Percentiles rank a stretch among this genome's conserved stretches.
Evolutionary conservation across 1,284 basidiomycete genomes (phyloP).

Genomic region (Wolfiporia cocos): DNA sequence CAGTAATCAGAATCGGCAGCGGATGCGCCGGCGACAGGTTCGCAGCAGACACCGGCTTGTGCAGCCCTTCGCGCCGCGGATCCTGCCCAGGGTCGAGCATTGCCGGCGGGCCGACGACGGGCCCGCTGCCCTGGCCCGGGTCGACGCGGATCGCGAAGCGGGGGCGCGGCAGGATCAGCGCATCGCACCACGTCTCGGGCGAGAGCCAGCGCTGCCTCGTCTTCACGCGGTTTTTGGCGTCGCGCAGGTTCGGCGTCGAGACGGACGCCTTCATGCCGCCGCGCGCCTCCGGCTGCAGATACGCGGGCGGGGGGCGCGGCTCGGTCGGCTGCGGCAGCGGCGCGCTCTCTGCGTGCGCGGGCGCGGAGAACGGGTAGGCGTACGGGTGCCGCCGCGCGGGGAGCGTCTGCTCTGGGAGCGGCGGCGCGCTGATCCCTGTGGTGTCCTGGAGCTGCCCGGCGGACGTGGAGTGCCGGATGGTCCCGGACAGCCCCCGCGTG

Average conservation of each 20-base stretch:
- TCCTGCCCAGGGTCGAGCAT: too few species aligned
- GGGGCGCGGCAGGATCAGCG: conserved; percentile 66
- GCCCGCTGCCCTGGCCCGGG: conserved; percentile 20
- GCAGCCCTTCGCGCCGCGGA: neutral
- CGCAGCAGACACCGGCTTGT: neutral
- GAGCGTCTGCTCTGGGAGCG: neutral
- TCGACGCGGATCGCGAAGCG: conserved; percentile 44
- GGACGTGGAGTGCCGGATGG: conserved; percentile 15
- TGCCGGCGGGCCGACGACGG: conserved; percentile 44
- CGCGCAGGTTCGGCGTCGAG: conserved; percentile 58
- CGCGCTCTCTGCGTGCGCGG: conserved; percentile 14
- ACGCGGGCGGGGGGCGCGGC: too few species aligned
- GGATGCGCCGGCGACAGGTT: conserved; percentile 1
- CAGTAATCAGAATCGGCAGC: too few species aligned
- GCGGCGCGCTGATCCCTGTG: too few species aligned
- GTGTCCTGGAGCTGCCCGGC: conserved; percentile 12
- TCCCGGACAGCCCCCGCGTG: conserved; percentile 26
- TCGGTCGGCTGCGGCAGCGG: conserved; percentile 11
- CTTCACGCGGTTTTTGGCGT: conserved; percentile 21
- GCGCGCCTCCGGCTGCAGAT: conserved; percentile 19
- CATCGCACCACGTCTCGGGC: conserved; percentile 76
- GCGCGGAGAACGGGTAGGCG: conserved; percentile 27
- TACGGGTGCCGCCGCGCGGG: conserved; percentile 38
- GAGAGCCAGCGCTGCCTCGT: conserved; percentile 59
- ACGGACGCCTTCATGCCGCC: conserved; percentile 41